Evolutionary conservation across 495 filamentous ascomycete species (phyloP).

Genomic region (Aspergillus heteromorphus): DNA sequence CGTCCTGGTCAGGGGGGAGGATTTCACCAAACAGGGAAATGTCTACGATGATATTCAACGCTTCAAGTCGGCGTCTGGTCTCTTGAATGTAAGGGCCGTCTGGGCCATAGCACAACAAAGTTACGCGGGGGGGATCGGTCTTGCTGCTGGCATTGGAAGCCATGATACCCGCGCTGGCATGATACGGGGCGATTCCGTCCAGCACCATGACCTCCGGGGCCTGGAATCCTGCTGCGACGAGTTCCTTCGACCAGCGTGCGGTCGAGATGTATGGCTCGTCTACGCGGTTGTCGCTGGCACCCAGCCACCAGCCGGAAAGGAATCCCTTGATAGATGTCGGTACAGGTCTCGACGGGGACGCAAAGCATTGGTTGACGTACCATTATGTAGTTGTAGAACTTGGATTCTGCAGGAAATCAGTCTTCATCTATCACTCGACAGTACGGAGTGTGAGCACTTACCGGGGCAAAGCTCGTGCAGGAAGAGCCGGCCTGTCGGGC

Average conservation of each 20-base stretch:
- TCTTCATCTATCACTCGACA: no score
- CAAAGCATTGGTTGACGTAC: no score
- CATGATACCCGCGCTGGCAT: conserved; percentile 25
- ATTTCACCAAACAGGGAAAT: conserved; percentile 17
- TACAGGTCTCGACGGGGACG: not conserved
- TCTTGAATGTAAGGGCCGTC: not conserved
- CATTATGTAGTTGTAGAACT: not conserved
- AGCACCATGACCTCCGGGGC: not conserved
- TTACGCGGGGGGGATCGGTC: not conserved
- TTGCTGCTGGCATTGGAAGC: conserved; percentile 5
- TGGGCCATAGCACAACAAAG: conserved; percentile 12
- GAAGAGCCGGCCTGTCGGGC: conserved; percentile 19
- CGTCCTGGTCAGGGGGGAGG: conserved; percentile 16
- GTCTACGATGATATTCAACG: conserved; percentile 14
- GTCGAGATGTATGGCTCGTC: not conserved
- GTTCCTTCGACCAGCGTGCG: not conserved
- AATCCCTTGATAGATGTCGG: conserved; percentile 11
- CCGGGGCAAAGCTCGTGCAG: conserved; percentile 18
- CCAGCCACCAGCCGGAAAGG: conserved; percentile 23
- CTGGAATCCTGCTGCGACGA: not conserved
- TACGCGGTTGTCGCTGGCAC: conserved; percentile 5
- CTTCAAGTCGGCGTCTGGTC: not conserved
- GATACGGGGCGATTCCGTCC: conserved; percentile 19
- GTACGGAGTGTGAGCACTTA: not conserved
- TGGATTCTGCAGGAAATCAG: not conserved